phyloP scores from a whole-genome alignment of 768 basidiomycete species.

The Serendipita sp. region DNA sequence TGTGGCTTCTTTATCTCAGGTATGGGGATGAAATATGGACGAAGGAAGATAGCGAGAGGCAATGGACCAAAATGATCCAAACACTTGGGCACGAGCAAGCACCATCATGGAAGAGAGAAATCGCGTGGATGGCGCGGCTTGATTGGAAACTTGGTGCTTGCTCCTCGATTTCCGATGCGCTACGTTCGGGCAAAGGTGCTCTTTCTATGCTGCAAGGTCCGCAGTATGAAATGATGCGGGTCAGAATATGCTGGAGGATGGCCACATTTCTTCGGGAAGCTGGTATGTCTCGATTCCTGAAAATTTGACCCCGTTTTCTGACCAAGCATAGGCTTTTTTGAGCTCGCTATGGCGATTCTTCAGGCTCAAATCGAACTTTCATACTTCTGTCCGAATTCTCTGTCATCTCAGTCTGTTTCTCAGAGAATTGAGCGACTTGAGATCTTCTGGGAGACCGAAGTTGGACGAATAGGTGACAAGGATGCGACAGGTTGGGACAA shows the following conservation, averaged over 20 bases:
- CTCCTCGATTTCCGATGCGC: constrained; percentile 30
- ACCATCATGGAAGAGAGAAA: constrained; percentile 13
- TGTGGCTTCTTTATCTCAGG: constrained; percentile 50
- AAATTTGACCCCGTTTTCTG: not conserved
- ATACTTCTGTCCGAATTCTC: constrained; percentile 37
- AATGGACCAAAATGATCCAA: constrained; percentile 56
- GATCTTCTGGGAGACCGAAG: constrained; percentile 74
- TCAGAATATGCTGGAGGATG: constrained; percentile 58
- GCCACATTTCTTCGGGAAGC: constrained; percentile 47
- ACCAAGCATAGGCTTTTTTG: constrained; percentile 39
- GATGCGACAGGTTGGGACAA: constrained; percentile 50
- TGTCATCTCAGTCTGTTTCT: constrained; percentile 30
- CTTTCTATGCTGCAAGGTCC: constrained; percentile 25
- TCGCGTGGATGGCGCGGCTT: constrained; percentile 66
- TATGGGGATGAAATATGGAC: constrained; percentile 63
- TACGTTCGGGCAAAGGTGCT: constrained; percentile 35
- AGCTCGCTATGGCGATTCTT: constrained; percentile 61
- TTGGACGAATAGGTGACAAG: constrained; percentile 55
- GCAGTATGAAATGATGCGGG: constrained; percentile 29
- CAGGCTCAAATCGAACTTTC: constrained; percentile 78
- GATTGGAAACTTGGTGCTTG: constrained; percentile 50
- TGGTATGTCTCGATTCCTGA: constrained; percentile 27
- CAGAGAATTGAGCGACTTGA: constrained; percentile 44
- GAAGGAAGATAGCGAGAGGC: constrained; percentile 32
- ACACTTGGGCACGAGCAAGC: constrained; percentile 25